Evolutionary conservation across 768 basidiomycete species (phyloP), one percentile per base, ranked within the genome.

Genomic region (Glaciozyma martinii): DNA sequence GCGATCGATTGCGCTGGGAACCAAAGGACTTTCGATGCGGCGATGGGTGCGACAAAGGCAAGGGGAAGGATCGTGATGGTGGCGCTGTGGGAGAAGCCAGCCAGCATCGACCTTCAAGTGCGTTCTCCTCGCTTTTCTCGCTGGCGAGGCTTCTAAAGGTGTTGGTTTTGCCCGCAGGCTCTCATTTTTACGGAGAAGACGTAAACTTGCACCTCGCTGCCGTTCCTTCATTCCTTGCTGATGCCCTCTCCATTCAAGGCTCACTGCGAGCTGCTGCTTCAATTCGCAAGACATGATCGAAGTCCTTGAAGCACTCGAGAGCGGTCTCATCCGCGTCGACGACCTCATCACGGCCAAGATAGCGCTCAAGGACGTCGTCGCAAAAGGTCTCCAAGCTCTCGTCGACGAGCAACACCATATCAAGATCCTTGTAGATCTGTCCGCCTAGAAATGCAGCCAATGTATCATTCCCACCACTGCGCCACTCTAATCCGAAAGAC

Each of bases 1-100:
- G 80, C 77, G 5, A 80, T 81, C 67, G 82, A 82, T 55, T 80
- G 80, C 33, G 80, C 80, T 2, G 81, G 82, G 1, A 71, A 76
- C 5, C 80, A 80, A 67, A 73, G 75, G n/a, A 76, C 77, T 46
- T 56, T 81, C 21, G 77, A 79, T 44, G 71, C 76, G 5, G 78
- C 78, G 18, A 67, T 81, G 16, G 53, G 65, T 9, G 77, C 78
- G 47, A 74, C 80, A 23, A 75, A 78, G 32, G 72, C 78, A 0
- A 72, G 78, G 55, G 81, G 81, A 18, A 75, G 72, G 0, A 68
- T 80, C 29, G 75, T 81, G 27, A 78, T 78, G 66, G 74, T 82
- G 27, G 80, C 82, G 2, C 58, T 80, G 9, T 82, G 80, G 80
- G 80, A 79, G 49, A 67, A 73, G 21, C 66, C 50, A 3, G 73